These are phyloP conservation scores for Alnus rubra DNA, from an alignment of 306 rosid genomes.

Conservation along the genomic window DNA sequence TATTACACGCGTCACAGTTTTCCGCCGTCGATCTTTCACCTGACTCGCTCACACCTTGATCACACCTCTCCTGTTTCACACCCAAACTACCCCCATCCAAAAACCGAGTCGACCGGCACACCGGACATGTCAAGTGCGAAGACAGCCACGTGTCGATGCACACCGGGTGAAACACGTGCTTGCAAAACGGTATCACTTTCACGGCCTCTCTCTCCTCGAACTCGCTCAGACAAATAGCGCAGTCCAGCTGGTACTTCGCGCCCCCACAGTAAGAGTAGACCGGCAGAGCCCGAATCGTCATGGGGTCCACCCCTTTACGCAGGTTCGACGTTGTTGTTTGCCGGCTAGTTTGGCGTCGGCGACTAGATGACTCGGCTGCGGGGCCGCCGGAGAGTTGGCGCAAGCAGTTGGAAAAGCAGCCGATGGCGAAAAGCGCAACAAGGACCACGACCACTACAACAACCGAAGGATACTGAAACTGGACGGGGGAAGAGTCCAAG, in stretches of 20 bases:
- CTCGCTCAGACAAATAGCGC: conserved; percentile 55
- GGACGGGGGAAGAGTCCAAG: background rate
- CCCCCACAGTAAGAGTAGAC: conserved; percentile 23
- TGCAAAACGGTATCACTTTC: conserved; percentile 45
- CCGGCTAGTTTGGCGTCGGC: background rate
- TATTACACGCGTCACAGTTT: background rate
- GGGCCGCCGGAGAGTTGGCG: conserved; percentile 8
- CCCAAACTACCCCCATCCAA: background rate
- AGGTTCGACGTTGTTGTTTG: background rate
- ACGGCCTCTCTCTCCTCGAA: conserved; percentile 31
- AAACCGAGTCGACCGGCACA: conserved; percentile 41
- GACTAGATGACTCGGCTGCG: background rate
- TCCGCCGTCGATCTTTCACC: background rate
- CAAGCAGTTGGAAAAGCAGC: conserved; percentile 30
- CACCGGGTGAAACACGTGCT: conserved; percentile 55
- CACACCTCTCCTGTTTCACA: no score
- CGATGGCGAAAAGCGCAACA: conserved; percentile 30
- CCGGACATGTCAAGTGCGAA: conserved; percentile 52
- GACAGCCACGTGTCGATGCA: conserved; percentile 61
- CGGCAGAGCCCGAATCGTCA: conserved; percentile 31
- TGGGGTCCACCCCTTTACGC: background rate
- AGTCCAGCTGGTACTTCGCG: conserved; percentile 36
- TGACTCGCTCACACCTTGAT: background rate
- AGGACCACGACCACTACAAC: conserved; percentile 27
- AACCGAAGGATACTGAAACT: conserved; percentile 7